phyloP scores from a whole-genome alignment of 2,329 filamentous ascomycete species.

The Pseudonectria foliicola region DNA sequence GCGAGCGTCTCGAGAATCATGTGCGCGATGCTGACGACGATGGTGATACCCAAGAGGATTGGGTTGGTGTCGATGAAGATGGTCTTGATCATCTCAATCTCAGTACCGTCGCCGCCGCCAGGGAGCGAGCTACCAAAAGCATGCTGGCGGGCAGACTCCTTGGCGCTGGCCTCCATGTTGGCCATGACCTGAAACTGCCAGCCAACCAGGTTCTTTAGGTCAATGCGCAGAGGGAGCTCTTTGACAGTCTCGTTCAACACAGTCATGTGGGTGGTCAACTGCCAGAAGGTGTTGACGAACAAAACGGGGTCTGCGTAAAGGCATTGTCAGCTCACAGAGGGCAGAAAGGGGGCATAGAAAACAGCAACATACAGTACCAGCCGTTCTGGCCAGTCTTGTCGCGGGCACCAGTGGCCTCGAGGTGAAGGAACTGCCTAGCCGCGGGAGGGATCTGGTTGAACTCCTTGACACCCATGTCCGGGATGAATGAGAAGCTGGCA shows the following conservation, averaged over 20 bases:
- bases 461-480: constrained; percentile 64
- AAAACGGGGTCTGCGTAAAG: constrained; percentile 59
- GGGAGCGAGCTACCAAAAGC: constrained; percentile 65
- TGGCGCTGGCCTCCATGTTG: constrained; percentile 79
- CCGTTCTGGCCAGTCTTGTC: constrained; percentile 80
- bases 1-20: constrained; percentile 93
- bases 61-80: constrained; percentile 91
- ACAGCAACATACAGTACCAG: constrained; percentile 63
- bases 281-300: constrained; percentile 96
- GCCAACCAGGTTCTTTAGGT: constrained; percentile 70
- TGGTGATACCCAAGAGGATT: constrained; percentile 79
- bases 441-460: constrained; percentile 65
- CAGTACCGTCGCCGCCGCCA: constrained; percentile 78
- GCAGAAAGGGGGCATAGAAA: background rate
- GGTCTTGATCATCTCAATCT: constrained; percentile 97
- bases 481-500: constrained; percentile 80
- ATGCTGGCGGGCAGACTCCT: constrained; percentile 71
- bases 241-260: constrained; percentile 85
- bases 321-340: constrained; percentile 10
- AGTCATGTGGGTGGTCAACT: constrained; percentile 84
- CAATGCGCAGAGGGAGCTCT: constrained; percentile 72
- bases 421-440: constrained; percentile 66
- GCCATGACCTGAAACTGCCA: constrained; percentile 90
- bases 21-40: constrained; percentile 78
- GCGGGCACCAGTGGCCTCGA: constrained; percentile 74